Base-by-base conservation (phyloP, 225 moss, liverwort and hornwort genomes). In the Bryoerythrophyllum caledonicum region DNA sequence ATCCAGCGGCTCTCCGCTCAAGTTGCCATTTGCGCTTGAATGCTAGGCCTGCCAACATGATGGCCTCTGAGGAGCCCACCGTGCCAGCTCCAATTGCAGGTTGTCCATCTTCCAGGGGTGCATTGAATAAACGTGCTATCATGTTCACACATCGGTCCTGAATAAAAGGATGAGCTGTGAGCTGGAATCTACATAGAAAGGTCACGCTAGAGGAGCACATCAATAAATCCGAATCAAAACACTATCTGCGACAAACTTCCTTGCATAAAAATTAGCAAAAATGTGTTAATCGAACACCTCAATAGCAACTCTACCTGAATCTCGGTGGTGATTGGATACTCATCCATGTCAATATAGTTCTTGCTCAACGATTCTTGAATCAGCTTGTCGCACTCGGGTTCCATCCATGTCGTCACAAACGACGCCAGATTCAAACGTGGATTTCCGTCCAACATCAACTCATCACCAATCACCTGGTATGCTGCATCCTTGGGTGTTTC, bases 21-120 rank as follows among this genome's bases (percentile, higher is more conserved):
- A 88, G 87, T 60, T 96, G 96, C 96, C 96, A 96, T 73, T 86
- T 94, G 72, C 96, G 88, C 86, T 96, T 96, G 32, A 96, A 96
- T 10, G 96, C 96, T 48, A 96, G 71, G 37, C 96, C 96, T 59
- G 96, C 96, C 64, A 96, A 81, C 96, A 96, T 96, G 34, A 96
- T 96, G 10, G 96, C 96, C 82, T 96, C 96, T 2, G 96, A 96
- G 37, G 96, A 96, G 40, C 96, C 96, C 71, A 96, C 96, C 19
- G 94, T 94, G 59, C 92, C 90, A 40, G 92, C 96, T 67, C 96
- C 96, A 59, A 96, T 32, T 12, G 93, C 94, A 35, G 87, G 43
- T 63, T 90, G 70, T 10, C 84, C 83, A 0, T 92, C 92, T 0
- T 67, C 72, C 8, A 91, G 8, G 1, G 96, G 92, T 1, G 92